Base-by-base conservation (phyloP, 352 stramenopile species). In the Pythium phragmiticola region DNA sequence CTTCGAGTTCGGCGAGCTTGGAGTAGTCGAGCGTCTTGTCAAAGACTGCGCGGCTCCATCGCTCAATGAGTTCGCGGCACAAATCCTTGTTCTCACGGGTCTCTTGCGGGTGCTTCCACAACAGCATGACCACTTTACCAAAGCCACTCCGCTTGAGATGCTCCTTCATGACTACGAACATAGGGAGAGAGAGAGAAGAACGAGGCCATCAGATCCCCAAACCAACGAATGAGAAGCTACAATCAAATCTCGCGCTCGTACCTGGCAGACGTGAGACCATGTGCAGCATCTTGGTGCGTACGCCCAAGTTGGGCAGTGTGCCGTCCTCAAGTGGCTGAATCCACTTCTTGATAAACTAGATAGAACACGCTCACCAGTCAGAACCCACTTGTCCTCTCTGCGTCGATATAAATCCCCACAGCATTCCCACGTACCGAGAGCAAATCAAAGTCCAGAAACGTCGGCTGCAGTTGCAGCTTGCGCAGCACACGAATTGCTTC, bases 1-100 rank as follows among this genome's bases (percentile, higher is more conserved):
- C 87, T 60, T 95, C 85, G 14, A 94, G 67, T 57, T 95, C 87
- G 3, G 83, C 82, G 42, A 94, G 65, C 56, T 95, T 95, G 0
- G 85, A 94, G 60, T 85, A 95, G 65, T 95, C 87, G 13, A 94
- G 64, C 30, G 85, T 94, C 68, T 95, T 95, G 72, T 93, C 90
- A 62, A 95, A 95, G 19, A 95, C 87, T 0, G 85, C 87, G 34
- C 87, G 87, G 41, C 87, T 95, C 87, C 87, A 95, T 47, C 84
- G 83, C 68, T 95, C 87, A 23, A 95, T 87, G 57, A 95, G 63
- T 57, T 84, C 84, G 23, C 85, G 84, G 16, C 87, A 95, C 9
- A 95, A 66, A 19, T 94, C 87, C 65, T 95, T 95, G 75, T 95
- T 95, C 33, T 93, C 83, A 7, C 66, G 74, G 0, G 83, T 95